phyloP scores from a whole-genome alignment of 306 rosid species.

The Canavalia ensiformis region DNA sequence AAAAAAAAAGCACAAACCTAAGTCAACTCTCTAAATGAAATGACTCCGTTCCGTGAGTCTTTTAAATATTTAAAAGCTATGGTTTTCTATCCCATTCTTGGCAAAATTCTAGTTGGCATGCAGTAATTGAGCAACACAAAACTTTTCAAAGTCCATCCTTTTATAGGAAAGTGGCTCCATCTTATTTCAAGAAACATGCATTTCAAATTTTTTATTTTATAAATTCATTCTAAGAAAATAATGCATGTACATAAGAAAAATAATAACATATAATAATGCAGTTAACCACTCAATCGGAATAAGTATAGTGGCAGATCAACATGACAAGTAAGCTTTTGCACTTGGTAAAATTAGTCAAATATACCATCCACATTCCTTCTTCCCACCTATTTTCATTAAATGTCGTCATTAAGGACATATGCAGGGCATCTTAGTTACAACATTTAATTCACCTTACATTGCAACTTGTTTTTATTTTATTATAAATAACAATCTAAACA shows the following conservation, averaged over 20 bases:
- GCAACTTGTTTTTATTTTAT: slow-evolving; percentile 31
- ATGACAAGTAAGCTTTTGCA: not conserved
- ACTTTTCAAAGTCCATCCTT: slow-evolving; percentile 88
- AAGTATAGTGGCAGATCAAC: slow-evolving; percentile 1
- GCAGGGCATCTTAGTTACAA: slow-evolving; percentile 21
- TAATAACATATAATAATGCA: not conserved
- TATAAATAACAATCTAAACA: slow-evolving; percentile 31
- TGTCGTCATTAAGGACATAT: not conserved
- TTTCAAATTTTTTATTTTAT: slow-evolving; percentile 32
- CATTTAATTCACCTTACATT: slow-evolving; percentile 35
- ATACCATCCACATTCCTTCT: slow-evolving; percentile 15
- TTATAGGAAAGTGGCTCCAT: slow-evolving; percentile 81
- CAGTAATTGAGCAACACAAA: slow-evolving; percentile 85
- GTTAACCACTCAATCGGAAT: slow-evolving; percentile 14
- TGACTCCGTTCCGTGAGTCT: slow-evolving; percentile 74
- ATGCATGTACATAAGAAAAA: not conserved
- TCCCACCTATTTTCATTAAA: slow-evolving; percentile 27
- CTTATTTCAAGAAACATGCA: slow-evolving; percentile 55
- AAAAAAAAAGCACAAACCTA: slow-evolving; percentile 64
- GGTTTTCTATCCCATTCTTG: slow-evolving; percentile 80
- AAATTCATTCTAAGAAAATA: slow-evolving; percentile 29
- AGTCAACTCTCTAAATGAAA: slow-evolving; percentile 86
- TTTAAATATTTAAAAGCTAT: slow-evolving; percentile 79
- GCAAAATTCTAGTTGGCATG: slow-evolving; percentile 90
- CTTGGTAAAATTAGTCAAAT: slow-evolving; percentile 20